A percentile compares a stretch with the other conserved stretches of the same genome.
Conservation (phyloP, 2,329 filamentous ascomycete species). For the Neofusicoccum cordaticola region DNA sequence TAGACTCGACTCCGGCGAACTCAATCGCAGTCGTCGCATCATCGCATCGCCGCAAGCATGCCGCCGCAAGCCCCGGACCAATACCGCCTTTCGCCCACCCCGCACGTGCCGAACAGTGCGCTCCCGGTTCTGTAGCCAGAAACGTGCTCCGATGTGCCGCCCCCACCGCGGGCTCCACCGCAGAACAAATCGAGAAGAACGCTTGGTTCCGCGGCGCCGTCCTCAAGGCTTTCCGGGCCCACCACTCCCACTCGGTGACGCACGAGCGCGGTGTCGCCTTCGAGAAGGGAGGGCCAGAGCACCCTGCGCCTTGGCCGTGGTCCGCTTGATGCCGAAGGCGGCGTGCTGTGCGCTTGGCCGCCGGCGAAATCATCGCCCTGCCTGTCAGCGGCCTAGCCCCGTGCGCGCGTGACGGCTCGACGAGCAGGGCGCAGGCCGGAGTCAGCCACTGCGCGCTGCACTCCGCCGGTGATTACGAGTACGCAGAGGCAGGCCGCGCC, state of each 20-base stretch:
- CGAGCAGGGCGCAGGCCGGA: conserved; percentile 20
- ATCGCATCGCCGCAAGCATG: conserved; percentile 9
- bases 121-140: conserved; percentile 27
- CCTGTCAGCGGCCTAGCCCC: conserved; percentile 19
- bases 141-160: conserved; percentile 24
- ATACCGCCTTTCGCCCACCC: conserved; percentile 21
- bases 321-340: conserved; percentile 21
- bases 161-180: conserved; percentile 22
- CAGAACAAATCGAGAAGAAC: conserved; percentile 22
- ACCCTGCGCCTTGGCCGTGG: conserved; percentile 20
- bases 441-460: conserved; percentile 26
- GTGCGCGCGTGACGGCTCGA: not conserved
- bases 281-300: not conserved
- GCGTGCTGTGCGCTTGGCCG: not conserved
- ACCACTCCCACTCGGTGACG: conserved; percentile 27
- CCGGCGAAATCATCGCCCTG: conserved; percentile 21
- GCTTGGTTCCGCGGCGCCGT: conserved; percentile 25
- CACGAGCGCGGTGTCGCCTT: conserved; percentile 26
- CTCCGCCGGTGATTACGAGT: conserved; percentile 25
- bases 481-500: conserved; percentile 23
- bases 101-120: conserved; percentile 26
- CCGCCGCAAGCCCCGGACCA: conserved; percentile 14
- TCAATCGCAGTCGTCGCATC: not conserved
- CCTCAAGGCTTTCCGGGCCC: conserved; percentile 23
- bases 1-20: too few relatives aligned